Conservation (phyloP, 345 rosid genomes). For the Pistacia integerrima region DNA sequence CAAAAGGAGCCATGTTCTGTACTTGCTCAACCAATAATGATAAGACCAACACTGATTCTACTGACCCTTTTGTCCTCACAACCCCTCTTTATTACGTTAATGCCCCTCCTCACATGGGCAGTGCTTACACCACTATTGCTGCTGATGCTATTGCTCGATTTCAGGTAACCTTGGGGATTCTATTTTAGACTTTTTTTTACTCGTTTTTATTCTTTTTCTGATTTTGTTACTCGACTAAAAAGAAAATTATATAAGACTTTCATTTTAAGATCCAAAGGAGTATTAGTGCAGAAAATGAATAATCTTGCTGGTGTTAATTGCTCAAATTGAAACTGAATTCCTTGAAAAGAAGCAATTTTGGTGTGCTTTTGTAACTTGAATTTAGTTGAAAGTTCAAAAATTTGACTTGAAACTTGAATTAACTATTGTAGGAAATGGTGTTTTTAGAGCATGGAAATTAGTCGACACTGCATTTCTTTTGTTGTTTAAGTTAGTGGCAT, state of each 20-base stretch:
- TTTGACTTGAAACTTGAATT: constrained; percentile 1
- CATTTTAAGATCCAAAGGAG: background rate
- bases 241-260: background rate
- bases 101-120: constrained; percentile 99
- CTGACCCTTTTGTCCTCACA: constrained; percentile 70
- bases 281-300: background rate
- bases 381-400: constrained; percentile 2
- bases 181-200: background rate
- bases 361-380: background rate
- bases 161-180: constrained; percentile 50
- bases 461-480: too few relatives aligned
- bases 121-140: constrained; percentile 96
- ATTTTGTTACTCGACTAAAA: background rate
- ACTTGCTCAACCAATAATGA: constrained; percentile 35
- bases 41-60: constrained; percentile 22
- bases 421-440: background rate
- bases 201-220: background rate
- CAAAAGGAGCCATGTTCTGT: constrained; percentile 49
- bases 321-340: background rate
- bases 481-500: too few relatives aligned
- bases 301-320: background rate
- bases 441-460: too few relatives aligned
- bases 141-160: constrained; percentile 94
- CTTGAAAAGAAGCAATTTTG: background rate
- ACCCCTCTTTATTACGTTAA: constrained; percentile 98